Evolutionary conservation across 2,329 filamentous ascomycete genomes (phyloP).

Genomic region (Blumeria graminis): DNA sequence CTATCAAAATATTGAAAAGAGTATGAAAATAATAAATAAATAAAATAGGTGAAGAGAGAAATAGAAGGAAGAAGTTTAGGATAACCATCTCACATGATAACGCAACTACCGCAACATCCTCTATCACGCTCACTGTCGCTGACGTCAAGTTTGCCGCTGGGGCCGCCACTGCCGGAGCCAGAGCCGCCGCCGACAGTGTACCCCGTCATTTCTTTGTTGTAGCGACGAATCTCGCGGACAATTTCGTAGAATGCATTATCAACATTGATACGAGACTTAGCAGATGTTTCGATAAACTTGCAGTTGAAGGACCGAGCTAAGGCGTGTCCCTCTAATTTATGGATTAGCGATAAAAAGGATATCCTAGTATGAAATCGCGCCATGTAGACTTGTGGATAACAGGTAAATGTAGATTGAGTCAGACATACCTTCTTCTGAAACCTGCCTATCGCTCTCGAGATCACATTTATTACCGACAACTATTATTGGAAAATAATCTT

Average conservation of each 20-base stretch:
- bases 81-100: conserved; percentile 46
- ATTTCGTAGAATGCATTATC: conserved; percentile 98
- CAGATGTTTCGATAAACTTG: conserved; percentile 98
- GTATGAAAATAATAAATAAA: too few relatives aligned
- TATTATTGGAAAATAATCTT: conserved; percentile 99
- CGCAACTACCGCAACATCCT: conserved; percentile 68
- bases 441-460: conserved; percentile 77
- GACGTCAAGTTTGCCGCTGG: conserved; percentile 12
- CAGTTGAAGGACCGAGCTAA: conserved; percentile 74
- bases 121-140: conserved; percentile 28
- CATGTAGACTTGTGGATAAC: too few relatives aligned
- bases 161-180: conserved; percentile 33
- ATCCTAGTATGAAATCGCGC: not conserved
- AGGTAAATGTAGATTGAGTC: not conserved
- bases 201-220: conserved; percentile 94
- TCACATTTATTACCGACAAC: conserved; percentile 99
- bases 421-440: conserved; percentile 65
- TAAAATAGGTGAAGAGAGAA: not conserved
- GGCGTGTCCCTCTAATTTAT: conserved; percentile 53
- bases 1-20: too few relatives aligned
- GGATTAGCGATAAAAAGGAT: not conserved
- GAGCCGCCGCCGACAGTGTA: conserved; percentile 47
- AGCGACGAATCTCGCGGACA: conserved; percentile 89
- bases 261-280: conserved; percentile 93
- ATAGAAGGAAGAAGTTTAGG: not conserved